Evolutionary conservation across 768 basidiomycete genomes (phyloP).

Genomic region (Hypholoma sublateritium): DNA sequence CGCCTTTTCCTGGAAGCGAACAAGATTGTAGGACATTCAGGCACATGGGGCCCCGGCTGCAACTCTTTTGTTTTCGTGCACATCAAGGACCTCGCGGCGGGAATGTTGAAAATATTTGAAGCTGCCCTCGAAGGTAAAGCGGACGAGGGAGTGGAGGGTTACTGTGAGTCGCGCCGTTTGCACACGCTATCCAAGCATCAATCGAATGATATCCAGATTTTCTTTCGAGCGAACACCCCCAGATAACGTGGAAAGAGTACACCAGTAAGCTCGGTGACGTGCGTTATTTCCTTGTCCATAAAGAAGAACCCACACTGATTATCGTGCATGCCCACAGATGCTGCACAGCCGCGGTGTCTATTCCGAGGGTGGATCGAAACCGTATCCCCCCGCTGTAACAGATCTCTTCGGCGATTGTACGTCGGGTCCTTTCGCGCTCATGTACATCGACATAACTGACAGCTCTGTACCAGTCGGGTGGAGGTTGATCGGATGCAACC

Average conservation of each 20-base stretch:
- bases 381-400: conserved; percentile 31
- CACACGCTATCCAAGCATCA: not conserved
- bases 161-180: conserved; percentile 31
- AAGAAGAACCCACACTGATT: not conserved
- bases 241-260: conserved; percentile 29
- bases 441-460: not conserved
- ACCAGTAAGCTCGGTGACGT: conserved; percentile 37
- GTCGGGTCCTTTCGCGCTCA: conserved; percentile 13
- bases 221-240: conserved; percentile 25
- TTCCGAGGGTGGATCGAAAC: conserved; percentile 30
- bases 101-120: conserved; percentile 34
- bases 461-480: conserved; percentile 30
- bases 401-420: conserved; percentile 38
- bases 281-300: conserved; percentile 8
- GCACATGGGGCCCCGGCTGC: conserved; percentile 42
- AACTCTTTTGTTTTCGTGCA: conserved; percentile 39
- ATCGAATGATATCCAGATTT: conserved; percentile 30
- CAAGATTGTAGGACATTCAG: conserved; percentile 31
- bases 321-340: conserved; percentile 19
- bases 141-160: conserved; percentile 39
- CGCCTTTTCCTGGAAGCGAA: conserved; percentile 34
- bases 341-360: conserved; percentile 33
- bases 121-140: conserved; percentile 40
- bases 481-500: conserved; percentile 40
- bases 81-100: conserved; percentile 38